Evolutionary conservation across 768 basidiomycete species (phyloP).

Genomic region (Naganishia vaughanmartiniae): DNA sequence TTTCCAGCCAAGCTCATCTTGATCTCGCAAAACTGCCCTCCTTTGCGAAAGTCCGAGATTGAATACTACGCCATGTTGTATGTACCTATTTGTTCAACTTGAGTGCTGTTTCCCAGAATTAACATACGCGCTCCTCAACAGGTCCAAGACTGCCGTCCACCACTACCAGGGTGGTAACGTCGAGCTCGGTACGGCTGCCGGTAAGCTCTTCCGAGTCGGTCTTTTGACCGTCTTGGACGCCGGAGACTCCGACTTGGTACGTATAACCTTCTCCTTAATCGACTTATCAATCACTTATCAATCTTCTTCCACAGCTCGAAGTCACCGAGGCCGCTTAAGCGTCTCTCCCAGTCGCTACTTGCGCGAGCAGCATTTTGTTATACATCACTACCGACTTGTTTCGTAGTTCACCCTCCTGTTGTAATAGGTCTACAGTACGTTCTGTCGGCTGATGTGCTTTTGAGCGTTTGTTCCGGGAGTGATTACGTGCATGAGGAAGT

Average conservation of each 20-base stretch:
- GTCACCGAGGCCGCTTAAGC: conserved; percentile 25
- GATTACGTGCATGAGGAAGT: not conserved
- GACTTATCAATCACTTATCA: not conserved
- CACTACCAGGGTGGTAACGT: conserved; percentile 98
- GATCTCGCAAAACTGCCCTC: conserved; percentile 98
- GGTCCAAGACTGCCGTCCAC: conserved; percentile 95
- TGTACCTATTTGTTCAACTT: conserved; percentile 28
- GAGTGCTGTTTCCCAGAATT: not conserved
- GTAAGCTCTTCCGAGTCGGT: conserved; percentile 98
- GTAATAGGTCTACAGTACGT: conserved; percentile 7
- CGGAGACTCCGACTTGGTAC: conserved; percentile 84
- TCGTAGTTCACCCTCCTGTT: not conserved
- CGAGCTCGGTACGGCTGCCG: conserved; percentile 96
- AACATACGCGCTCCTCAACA: conserved; percentile 25
- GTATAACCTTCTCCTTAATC: conserved; percentile 25
- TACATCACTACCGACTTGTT: not conserved
- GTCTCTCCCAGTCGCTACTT: conserved; percentile 1
- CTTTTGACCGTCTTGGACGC: conserved; percentile 96
- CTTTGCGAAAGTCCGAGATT: conserved; percentile 96
- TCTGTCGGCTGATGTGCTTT: not conserved
- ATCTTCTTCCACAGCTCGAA: conserved; percentile 7
- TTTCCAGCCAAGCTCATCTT: conserved; percentile 91
- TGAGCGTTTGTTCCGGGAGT: not conserved
- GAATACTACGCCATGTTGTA: conserved; percentile 99
- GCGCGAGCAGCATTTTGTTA: not conserved